A percentile compares a stretch with the other conserved stretches of the same genome.
Conservation (phyloP, 2,329 filamentous ascomycete genomes). For the Pyricularia grisea region DNA sequence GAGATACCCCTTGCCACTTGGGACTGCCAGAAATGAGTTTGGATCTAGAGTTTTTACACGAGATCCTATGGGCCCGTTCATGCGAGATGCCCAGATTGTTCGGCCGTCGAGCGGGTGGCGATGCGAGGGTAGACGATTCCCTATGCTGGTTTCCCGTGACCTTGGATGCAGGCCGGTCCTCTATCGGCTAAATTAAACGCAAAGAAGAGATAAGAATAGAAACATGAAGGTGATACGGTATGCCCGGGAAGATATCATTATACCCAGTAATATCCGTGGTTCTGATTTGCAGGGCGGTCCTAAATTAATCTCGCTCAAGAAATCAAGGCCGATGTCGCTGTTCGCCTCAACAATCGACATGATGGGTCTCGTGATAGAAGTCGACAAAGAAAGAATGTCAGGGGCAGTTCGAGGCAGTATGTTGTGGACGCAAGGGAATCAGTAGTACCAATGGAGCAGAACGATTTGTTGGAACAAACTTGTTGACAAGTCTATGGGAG, state of each 20-base stretch:
- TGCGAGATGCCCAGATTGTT: neutral
- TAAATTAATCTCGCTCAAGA: neutral
- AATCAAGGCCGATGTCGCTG: neutral
- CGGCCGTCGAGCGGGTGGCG: neutral
- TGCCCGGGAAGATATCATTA: neutral
- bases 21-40: neutral
- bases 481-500: neutral
- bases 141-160: neutral
- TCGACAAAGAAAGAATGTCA: neutral
- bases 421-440: neutral
- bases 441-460: neutral
- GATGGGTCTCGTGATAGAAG: neutral
- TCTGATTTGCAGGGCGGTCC: neutral
- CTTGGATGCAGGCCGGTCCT: neutral
- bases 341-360: neutral
- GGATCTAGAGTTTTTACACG: neutral
- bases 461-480: neutral
- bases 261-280: neutral
- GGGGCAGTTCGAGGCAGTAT: neutral
- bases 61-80: neutral
- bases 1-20: neutral
- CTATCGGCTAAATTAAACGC: neutral
- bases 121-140: neutral
- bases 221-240: neutral
- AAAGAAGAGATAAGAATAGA: neutral